Conservation (phyloP, 208 protist species). For the Perkinsela sp. region DNA sequence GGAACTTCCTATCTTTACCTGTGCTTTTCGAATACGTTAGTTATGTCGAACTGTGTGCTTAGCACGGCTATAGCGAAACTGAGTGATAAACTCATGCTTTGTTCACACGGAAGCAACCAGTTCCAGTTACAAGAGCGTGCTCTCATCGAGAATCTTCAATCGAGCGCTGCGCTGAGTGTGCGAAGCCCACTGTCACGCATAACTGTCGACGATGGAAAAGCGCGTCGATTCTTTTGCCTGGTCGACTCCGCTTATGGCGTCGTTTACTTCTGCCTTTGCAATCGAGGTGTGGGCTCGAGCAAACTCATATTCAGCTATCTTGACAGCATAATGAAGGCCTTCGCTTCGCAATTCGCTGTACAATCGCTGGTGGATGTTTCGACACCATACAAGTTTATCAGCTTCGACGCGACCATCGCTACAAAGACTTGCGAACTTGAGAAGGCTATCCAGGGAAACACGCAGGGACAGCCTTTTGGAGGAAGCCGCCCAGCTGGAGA, state of each 20-base stretch:
- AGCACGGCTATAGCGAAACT: background rate
- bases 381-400: constrained; percentile 49
- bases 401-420: constrained; percentile 47
- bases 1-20: no score
- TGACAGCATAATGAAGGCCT: background rate
- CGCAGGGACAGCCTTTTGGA: constrained; percentile 6
- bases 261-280: background rate
- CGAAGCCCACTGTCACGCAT: background rate
- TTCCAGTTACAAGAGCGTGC: background rate
- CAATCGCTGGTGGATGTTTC: background rate
- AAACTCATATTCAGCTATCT: background rate
- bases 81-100: constrained; percentile 1
- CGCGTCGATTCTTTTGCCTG: background rate
- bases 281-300: background rate
- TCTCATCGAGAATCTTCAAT: background rate
- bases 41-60: background rate
- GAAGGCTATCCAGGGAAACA: background rate
- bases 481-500: constrained; percentile 33
- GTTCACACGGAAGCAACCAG: background rate
- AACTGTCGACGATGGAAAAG: background rate
- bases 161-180: background rate
- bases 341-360: background rate
- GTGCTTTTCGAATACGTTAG: no score
- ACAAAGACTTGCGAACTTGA: constrained; percentile 19
- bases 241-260: background rate